phyloP scores from a whole-genome alignment of 2,329 filamentous ascomycete species.

The Didymella pomorum region DNA sequence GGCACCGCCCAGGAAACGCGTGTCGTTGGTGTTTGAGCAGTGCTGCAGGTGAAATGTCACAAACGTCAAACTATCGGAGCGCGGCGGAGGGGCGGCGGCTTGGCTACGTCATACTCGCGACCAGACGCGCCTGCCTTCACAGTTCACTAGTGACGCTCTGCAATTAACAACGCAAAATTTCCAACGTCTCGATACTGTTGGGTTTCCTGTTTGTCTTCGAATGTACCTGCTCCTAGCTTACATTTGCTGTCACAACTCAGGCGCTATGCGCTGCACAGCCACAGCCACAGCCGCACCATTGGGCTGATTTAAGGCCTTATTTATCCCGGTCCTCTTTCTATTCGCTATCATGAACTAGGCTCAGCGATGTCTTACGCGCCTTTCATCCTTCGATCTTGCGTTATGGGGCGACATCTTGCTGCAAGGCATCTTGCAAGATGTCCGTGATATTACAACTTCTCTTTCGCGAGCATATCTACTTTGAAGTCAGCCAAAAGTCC shows the following conservation, averaged over 20 bases:
- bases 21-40: conserved; percentile 37
- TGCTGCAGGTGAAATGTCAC: conserved; percentile 28
- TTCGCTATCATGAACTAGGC: conserved; percentile 17
- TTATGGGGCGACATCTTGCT: background rate
- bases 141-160: background rate
- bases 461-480: conserved; percentile 51
- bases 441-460: conserved; percentile 37
- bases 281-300: conserved; percentile 29
- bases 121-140: conserved; percentile 1
- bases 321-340: conserved; percentile 18
- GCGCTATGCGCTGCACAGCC: conserved; percentile 22
- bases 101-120: conserved; percentile 14
- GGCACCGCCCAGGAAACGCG: conserved; percentile 45
- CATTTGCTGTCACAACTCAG: background rate
- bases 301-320: conserved; percentile 23
- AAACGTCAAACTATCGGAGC: conserved; percentile 31
- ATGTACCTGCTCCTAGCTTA: background rate
- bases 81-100: conserved; percentile 24
- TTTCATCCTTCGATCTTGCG: conserved; percentile 17
- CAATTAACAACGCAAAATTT: background rate
- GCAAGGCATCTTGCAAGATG: background rate
- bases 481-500: background rate
- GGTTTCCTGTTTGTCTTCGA: background rate
- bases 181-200: background rate
- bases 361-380: conserved; percentile 25